These are phyloP conservation scores for Penicillium diatomitis DNA, from an alignment of 495 filamentous ascomycete species.

Conservation along the genomic window DNA sequence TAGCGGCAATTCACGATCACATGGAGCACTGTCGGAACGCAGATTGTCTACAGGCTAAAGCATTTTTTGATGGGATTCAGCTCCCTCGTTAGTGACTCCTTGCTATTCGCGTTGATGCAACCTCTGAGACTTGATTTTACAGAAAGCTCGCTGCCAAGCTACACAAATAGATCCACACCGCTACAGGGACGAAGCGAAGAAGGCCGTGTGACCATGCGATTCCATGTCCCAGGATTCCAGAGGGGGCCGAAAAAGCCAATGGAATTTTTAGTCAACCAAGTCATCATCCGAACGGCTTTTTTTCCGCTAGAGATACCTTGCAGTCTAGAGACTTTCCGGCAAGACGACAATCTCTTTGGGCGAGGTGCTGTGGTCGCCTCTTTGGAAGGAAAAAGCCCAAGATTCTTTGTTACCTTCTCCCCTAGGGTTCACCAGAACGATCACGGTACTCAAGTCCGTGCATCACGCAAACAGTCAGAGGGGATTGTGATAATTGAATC, in stretches of 20 bases:
- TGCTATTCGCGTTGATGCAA: no score
- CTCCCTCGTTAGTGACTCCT: no score
- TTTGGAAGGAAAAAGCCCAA: slow-evolving; percentile 1
- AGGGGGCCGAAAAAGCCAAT: neutral
- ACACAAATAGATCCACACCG: neutral
- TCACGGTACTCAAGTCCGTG: neutral
- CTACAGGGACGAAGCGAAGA: slow-evolving; percentile 1
- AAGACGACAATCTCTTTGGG: slow-evolving; percentile 4
- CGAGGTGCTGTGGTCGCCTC: slow-evolving; percentile 6
- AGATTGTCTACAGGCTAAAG: slow-evolving; percentile 3
- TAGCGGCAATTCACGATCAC: slow-evolving; percentile 2
- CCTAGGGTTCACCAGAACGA: neutral
- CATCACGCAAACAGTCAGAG: neutral
- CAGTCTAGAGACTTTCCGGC: neutral
- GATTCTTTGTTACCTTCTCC: slow-evolving; percentile 4
- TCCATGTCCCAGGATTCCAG: neutral
- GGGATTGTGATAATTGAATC: slow-evolving; percentile 5
- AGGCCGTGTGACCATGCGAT: slow-evolving; percentile 2
- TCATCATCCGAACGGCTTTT: neutral
- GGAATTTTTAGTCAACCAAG: neutral
- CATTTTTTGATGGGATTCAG: no score
- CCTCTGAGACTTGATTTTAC: no score
- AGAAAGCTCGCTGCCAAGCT: slow-evolving; percentile 1
- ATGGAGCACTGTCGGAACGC: slow-evolving; percentile 2
- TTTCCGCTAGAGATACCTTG: slow-evolving; percentile 4